Conservation (phyloP, 2,329 filamentous ascomycete species). For the Aureobasidium namibiae region DNA sequence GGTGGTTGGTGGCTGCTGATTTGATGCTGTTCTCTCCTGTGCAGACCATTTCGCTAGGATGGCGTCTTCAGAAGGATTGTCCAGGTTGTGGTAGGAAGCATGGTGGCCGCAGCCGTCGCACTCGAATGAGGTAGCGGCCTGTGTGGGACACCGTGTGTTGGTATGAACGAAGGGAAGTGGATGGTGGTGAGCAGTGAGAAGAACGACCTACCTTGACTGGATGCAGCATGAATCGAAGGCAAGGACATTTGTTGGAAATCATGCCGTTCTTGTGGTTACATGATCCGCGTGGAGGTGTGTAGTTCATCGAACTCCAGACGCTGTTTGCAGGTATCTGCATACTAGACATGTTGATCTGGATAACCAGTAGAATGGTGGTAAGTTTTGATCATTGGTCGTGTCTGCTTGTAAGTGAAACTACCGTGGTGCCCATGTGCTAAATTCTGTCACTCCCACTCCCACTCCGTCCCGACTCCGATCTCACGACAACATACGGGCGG, state of each 20-base stretch:
- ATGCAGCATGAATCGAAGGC: conserved; percentile 50
- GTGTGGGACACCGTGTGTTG: background rate
- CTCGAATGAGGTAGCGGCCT: conserved; percentile 43
- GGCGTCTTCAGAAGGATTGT: conserved; percentile 43
- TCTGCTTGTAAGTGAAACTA: background rate
- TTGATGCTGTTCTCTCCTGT: background rate
- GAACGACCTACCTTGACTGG: conserved; percentile 41
- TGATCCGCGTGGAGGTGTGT: conserved; percentile 41
- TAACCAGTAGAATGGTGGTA: background rate
- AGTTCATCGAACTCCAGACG: conserved; percentile 45
- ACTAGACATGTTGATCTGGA: conserved; percentile 13
- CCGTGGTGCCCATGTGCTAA: too few relatives aligned
- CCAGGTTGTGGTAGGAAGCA: conserved; percentile 46
- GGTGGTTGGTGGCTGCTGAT: background rate
- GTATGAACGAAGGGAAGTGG: background rate
- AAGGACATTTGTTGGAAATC: conserved; percentile 41
- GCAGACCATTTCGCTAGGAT: conserved; percentile 37
- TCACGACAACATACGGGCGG: too few relatives aligned
- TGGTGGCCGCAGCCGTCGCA: conserved; percentile 50
- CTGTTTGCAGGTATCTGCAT: conserved; percentile 28
- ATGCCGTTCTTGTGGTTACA: conserved; percentile 43
- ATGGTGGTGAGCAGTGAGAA: background rate
- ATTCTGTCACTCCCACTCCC: too few relatives aligned
- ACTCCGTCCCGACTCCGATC: too few relatives aligned
- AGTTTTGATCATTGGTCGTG: background rate